A percentile compares a stretch with the other conserved stretches of the same genome.
Conservation (phyloP, 345 rosid species). For the Gossypium stocksii region DNA sequence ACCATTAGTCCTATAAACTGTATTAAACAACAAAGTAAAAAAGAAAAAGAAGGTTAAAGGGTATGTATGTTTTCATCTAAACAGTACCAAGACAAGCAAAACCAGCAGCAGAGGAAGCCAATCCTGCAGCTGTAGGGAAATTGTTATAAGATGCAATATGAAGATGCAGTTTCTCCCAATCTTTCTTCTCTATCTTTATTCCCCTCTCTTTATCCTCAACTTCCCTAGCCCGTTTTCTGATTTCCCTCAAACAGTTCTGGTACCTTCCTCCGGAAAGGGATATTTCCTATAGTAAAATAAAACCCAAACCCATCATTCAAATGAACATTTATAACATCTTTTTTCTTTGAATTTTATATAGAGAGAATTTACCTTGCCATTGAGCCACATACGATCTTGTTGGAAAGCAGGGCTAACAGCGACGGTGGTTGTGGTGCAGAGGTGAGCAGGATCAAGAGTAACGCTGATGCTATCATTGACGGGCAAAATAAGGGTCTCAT, state of each 20-base stretch:
- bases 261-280: conserved; percentile 88
- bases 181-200: conserved; percentile 66
- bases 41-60: background rate
- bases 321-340: background rate
- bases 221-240: conserved; percentile 71
- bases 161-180: conserved; percentile 76
- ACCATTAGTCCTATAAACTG: background rate
- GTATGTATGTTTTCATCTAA: background rate
- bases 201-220: conserved; percentile 80
- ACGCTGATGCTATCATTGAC: conserved; percentile 94
- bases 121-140: conserved; percentile 97
- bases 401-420: conserved; percentile 81
- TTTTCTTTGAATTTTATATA: background rate
- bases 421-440: conserved; percentile 91
- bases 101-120: conserved; percentile 99
- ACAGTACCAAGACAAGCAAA: conserved; percentile 91
- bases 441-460: conserved; percentile 88
- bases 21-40: too few relatives aligned
- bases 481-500: conserved; percentile 83
- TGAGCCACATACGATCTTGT: conserved; percentile 98
- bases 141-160: conserved; percentile 91
- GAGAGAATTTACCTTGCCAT: conserved; percentile 63
- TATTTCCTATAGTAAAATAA: conserved; percentile 65
- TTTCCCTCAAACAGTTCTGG: conserved; percentile 83
- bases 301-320: background rate